A percentile compares a stretch with the other conserved stretches of the same genome.
Evolutionary conservation across 495 filamentous ascomycete genomes (phyloP).

Genomic region (Oleoguttula mirabilis): DNA sequence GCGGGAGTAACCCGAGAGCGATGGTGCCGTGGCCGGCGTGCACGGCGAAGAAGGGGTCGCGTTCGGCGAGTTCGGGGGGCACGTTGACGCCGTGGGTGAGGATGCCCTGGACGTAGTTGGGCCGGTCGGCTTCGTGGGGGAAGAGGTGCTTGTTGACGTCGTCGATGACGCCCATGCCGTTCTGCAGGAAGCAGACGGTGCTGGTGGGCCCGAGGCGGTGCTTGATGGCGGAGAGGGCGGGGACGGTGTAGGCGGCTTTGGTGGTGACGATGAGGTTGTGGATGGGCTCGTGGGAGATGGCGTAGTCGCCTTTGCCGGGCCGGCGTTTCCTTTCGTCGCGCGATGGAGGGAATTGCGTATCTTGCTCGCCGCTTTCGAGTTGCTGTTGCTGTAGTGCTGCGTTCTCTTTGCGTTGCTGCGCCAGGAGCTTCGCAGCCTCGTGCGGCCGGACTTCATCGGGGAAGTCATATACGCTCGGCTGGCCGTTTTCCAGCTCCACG

Average conservation of each 20-base stretch:
- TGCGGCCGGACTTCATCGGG: conserved; percentile 6
- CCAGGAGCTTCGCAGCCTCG: conserved; percentile 9
- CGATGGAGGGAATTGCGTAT: not conserved
- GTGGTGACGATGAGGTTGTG: conserved; percentile 65
- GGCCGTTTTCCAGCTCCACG: conserved; percentile 3
- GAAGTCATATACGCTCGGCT: conserved; percentile 8
- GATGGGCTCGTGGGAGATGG: conserved; percentile 39
- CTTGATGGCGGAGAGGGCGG: conserved; percentile 44
- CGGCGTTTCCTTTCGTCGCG: not conserved
- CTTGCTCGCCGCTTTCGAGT: not conserved
- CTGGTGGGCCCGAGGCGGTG: conserved; percentile 59
- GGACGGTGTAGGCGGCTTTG: conserved; percentile 44
- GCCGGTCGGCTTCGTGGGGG: conserved; percentile 47
- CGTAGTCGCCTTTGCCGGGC: not conserved
- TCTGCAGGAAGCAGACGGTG: conserved; percentile 69
- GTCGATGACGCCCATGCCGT: conserved; percentile 74
- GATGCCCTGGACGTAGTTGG: conserved; percentile 64
- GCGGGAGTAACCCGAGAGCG: conserved; percentile 44
- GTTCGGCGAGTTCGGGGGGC: conserved; percentile 19
- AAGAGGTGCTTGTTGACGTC: conserved; percentile 57
- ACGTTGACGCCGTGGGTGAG: conserved; percentile 50
- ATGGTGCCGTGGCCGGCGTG: conserved; percentile 54
- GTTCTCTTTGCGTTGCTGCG: not conserved
- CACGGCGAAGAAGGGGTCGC: conserved; percentile 44
- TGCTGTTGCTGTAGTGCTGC: conserved; percentile 8